Evolutionary conservation across 2,329 filamentous ascomycete species (phyloP).

Genomic region (Fusarium sp.): DNA sequence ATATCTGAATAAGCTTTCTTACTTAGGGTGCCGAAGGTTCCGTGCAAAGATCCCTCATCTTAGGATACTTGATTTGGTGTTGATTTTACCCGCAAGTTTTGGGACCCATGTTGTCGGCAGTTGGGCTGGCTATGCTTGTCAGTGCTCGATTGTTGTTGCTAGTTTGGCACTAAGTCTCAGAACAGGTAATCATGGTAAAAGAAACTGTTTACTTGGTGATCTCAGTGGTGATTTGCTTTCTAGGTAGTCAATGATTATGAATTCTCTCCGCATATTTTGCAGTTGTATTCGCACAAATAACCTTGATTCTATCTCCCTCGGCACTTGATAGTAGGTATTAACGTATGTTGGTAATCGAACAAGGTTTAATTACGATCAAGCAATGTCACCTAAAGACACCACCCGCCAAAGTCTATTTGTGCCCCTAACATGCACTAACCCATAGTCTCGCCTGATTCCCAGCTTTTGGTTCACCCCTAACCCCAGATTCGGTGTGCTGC

Average conservation of each 20-base stretch:
- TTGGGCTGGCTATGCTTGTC: not conserved
- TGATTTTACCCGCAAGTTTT: not conserved
- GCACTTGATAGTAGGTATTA: not conserved
- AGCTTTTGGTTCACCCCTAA: not conserved
- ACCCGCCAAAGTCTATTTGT: not conserved
- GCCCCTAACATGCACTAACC: no score
- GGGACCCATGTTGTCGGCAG: not conserved
- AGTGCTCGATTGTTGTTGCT: not conserved
- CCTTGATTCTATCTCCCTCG: not conserved
- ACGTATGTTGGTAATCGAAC: not conserved
- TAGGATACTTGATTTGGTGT: not conserved
- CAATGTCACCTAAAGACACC: not conserved
- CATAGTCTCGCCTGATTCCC: not conserved
- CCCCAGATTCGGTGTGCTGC: not conserved
- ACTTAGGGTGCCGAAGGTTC: not conserved
- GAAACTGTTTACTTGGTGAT: not conserved
- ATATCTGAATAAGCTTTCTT: not conserved
- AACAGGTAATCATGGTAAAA: no score
- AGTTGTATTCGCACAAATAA: fast-evolving
- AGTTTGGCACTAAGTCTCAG: not conserved
- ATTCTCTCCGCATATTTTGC: not conserved
- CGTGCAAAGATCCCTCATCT: not conserved
- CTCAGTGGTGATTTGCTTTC: fast-evolving
- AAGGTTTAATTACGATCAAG: not conserved
- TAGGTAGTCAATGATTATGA: fast-evolving